Conservation (phyloP, 2,329 filamentous ascomycete genomes). For the Sporothrix sp. region DNA sequence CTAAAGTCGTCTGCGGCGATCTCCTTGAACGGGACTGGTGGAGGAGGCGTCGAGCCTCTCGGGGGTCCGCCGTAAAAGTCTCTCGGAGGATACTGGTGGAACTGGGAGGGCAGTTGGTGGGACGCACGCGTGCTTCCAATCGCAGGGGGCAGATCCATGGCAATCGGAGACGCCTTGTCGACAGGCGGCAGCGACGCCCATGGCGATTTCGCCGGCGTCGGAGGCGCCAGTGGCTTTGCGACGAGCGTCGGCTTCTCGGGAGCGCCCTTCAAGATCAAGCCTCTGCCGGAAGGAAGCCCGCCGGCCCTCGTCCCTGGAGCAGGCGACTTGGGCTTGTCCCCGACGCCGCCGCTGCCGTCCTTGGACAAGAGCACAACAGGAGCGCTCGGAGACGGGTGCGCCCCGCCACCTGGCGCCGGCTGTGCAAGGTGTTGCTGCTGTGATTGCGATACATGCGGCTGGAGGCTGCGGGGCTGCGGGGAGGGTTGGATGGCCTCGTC, state of each 20-base stretch:
- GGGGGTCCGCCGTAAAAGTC: slow-evolving; percentile 38
- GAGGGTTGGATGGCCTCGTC: slow-evolving; percentile 36
- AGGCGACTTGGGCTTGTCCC: slow-evolving; percentile 39
- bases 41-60: slow-evolving; percentile 26
- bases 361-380: slow-evolving; percentile 13
- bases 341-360: slow-evolving; percentile 21
- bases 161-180: slow-evolving; percentile 64
- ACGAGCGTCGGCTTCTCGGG: slow-evolving; percentile 64
- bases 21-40: slow-evolving; percentile 57
- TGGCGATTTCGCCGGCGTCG: slow-evolving; percentile 73
- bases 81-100: slow-evolving; percentile 29
- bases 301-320: slow-evolving; percentile 32
- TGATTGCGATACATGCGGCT: background rate
- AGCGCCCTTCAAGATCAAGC: slow-evolving; percentile 55
- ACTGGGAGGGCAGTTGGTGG: slow-evolving; percentile 6
- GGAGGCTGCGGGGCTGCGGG: slow-evolving; percentile 14
- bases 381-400: background rate
- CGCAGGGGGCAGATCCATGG: slow-evolving; percentile 42
- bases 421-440: slow-evolving; percentile 13
- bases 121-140: background rate
- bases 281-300: slow-evolving; percentile 45
- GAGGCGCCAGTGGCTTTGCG: slow-evolving; percentile 57
- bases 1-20: slow-evolving; percentile 93
- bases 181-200: slow-evolving; percentile 84
- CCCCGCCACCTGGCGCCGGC: slow-evolving; percentile 8